These are phyloP conservation scores for Monosporascus ibericus DNA, from an alignment of 2,329 filamentous ascomycete genomes.

Conservation along the genomic window DNA sequence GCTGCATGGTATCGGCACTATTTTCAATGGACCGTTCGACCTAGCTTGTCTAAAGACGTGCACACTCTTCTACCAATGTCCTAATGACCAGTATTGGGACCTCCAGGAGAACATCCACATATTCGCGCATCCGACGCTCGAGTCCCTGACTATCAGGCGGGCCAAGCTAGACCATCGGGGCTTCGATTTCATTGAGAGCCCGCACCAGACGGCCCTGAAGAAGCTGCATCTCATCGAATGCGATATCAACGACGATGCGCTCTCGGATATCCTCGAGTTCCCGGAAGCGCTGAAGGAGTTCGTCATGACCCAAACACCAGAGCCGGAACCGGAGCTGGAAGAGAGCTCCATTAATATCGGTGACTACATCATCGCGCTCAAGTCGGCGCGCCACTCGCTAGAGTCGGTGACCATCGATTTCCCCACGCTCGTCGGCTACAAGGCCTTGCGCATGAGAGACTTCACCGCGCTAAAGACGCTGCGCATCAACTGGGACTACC, in stretches of 20 bases:
- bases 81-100: conserved; percentile 41
- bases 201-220: conserved; percentile 38
- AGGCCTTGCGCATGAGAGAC: conserved; percentile 36
- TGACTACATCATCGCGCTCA: conserved; percentile 40
- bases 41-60: conserved; percentile 41
- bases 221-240: conserved; percentile 42
- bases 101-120: conserved; percentile 47
- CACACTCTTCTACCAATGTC: conserved; percentile 40
- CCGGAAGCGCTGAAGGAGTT: conserved; percentile 40
- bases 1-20: conserved; percentile 39
- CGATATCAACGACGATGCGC: conserved; percentile 41
- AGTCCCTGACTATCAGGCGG: conserved; percentile 36
- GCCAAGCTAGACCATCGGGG: conserved; percentile 40
- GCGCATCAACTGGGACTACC: conserved; percentile 40
- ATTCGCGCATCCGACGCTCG: conserved; percentile 42
- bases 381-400: conserved; percentile 34
- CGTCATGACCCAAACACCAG: conserved; percentile 37
- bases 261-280: conserved; percentile 35
- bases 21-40: conserved; percentile 46
- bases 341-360: conserved; percentile 41
- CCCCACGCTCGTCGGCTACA: conserved; percentile 31
- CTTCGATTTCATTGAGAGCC: conserved; percentile 42
- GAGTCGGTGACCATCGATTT: conserved; percentile 40
- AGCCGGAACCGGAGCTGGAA: conserved; percentile 35
- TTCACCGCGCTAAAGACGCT: conserved; percentile 35